Base-by-base conservation (phyloP, 805 yeast species). In the Metschnikowia continentalis region DNA sequence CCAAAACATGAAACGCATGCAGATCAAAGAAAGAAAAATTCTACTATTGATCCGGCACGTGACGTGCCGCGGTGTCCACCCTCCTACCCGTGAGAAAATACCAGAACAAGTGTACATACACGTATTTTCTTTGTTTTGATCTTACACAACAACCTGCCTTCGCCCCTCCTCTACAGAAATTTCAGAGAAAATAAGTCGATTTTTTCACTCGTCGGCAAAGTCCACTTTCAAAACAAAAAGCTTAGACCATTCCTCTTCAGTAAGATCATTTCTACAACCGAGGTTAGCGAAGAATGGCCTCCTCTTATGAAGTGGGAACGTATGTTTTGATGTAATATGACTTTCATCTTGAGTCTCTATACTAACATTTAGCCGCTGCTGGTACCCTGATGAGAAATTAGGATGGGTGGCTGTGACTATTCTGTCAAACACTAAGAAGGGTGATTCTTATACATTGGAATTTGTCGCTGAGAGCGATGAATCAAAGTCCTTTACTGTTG, bases 381-480 rank as follows among this genome's bases (percentile, higher is more conserved):
- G 95, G 95, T 79, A 82, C 59, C 90, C 90, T 15, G 90, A 88
- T 65, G 82, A 79, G 46, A 70, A 74, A 41, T 75, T 78, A 54
- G 95, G 94, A 20, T 88, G 92, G 90, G 70, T 84, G 22, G 88
- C 89, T 22, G 88, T 85, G 40, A 80, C 79, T 48, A 83, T 86
- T 47, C 71, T 71, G 58, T 60, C 71, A 23, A 68, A 70, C 48
- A 72, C 73, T 47, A 67, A 70, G 23, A 66, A 74, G 20, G 68
- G 65, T 43, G 75, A 71, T 53, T 79, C 77, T 50, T 77, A 76
- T 57, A 70, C 69, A 38, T 62, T 86, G 53, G 80, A 76, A 56
- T 69, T 86, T 48, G 74, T 72, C 11, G 61, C 79, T n/a, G 90
- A 83, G 54, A 65, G 72, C 47, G 81, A 80, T 55, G 68, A 61